Conservation (phyloP, 257 asterid genomes). For the Thymus quinquecostatus region DNA sequence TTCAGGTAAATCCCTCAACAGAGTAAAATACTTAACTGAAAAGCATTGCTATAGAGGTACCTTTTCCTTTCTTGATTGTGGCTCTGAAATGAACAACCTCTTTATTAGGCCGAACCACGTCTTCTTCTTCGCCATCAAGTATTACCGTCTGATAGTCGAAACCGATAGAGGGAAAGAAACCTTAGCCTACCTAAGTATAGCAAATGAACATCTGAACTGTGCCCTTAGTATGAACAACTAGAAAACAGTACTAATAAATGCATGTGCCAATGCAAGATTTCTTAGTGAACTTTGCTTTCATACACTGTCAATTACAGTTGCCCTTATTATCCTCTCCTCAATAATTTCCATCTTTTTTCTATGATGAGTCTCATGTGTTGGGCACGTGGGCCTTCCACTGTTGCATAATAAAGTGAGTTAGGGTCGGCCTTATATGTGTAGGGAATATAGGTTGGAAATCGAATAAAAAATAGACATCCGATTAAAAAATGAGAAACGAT, state of each 20-base stretch:
- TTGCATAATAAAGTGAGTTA: conserved; percentile 42
- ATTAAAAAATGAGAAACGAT: too few relatives aligned
- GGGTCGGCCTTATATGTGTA: conserved; percentile 31
- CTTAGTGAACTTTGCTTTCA: conserved; percentile 21
- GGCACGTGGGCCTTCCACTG: conserved; percentile 49
- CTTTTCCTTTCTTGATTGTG: conserved; percentile 64
- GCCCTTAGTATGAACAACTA: conserved; percentile 32
- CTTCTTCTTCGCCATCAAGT: conserved; percentile 72
- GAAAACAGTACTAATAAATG: conserved; percentile 31
- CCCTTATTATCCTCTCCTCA: conserved; percentile 33
- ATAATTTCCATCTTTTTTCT: conserved; percentile 42
- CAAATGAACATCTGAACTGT: conserved; percentile 11
- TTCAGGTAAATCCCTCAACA: conserved; percentile 15
- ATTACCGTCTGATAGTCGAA: conserved; percentile 2
- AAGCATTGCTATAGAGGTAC: conserved; percentile 33
- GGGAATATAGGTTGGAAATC: conserved; percentile 16
- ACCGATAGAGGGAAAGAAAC: neutral
- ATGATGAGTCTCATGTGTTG: conserved; percentile 58
- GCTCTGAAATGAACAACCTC: conserved; percentile 65
- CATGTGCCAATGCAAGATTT: conserved; percentile 32
- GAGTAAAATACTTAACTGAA: neutral
- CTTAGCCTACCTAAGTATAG: neutral
- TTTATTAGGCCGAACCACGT: conserved; percentile 65
- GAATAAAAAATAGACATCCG: too few relatives aligned
- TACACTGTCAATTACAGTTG: conserved; percentile 19